Evolutionary conservation across 768 basidiomycete genomes (phyloP), one percentile per base, ranked within the genome.

Genomic region (Kwoniella bestiolae): DNA sequence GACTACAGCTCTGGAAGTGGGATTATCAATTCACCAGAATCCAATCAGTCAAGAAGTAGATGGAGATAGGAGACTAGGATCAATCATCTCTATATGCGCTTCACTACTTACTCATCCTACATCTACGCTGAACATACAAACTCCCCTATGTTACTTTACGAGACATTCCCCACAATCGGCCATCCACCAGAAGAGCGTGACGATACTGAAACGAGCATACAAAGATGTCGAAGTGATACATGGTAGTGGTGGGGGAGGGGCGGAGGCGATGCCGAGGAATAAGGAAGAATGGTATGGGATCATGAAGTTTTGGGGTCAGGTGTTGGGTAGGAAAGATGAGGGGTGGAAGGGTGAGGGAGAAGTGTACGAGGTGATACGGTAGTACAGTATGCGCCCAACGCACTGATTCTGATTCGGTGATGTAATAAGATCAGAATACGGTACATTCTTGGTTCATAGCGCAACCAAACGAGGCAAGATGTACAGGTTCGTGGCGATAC

Each of bases 221-320:
- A 67, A 66, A 32, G 63, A 70, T n/a, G 70, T 78, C 2, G 50
- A 58, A 38, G 53, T 74, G 1, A 57, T 77, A 28, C 63, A 66
- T 25, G 69, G 66, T 21, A 5, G 50, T 5, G 18, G 45, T 35
- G 29, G 21, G 2, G 18, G 35, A 3, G n/a, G 26, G 4, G 73
- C 66, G 28, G 69, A 76, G 41, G 64, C 26, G 11, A 80, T 80
- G 79, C 78, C 76, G 3, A 56, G 59, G 28, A 71, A 68, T 1
- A 63, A 46, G 29, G 69, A 70, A 11, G 79, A 80, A 55, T 80
- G 77, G 77, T 60, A 34, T 60, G 71, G 68, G 50, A 69, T 80
- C 55, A 80, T 80, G 79, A 67, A 66, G 63, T 80, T 80, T 55
- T 80, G 79, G 79, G 73, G 71, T 23, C 58, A 72, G 55, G 71